Conservation (phyloP, 257 asterid genomes). For the Prunella vulgaris region DNA sequence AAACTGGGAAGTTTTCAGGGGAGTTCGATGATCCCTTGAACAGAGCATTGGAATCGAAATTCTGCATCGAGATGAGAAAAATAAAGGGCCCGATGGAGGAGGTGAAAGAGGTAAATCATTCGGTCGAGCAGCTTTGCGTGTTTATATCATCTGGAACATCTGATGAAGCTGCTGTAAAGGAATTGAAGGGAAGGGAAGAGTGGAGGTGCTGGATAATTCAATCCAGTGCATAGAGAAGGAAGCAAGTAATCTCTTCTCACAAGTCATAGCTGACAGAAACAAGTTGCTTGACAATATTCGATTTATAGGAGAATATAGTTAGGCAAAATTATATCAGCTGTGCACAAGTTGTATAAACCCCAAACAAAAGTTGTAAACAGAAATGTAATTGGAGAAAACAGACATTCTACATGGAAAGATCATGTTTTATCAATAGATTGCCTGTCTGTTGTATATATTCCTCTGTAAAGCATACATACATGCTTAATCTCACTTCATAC, state of each 20-base stretch:
- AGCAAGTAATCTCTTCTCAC: slow-evolving; percentile 35
- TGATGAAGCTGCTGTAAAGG: slow-evolving; percentile 26
- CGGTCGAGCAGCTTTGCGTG: slow-evolving; percentile 19
- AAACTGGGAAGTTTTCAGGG: slow-evolving; percentile 28
- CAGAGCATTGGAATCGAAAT: slow-evolving; percentile 28
- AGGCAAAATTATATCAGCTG: background rate
- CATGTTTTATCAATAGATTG: background rate
- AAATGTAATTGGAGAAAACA: background rate
- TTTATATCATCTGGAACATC: background rate
- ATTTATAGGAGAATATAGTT: background rate
- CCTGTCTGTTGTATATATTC: background rate
- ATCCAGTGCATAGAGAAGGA: slow-evolving; percentile 37
- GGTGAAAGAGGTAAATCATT: slow-evolving; percentile 40
- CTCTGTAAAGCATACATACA: background rate
- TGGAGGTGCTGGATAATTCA: slow-evolving; percentile 32
- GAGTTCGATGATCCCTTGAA: slow-evolving; percentile 25
- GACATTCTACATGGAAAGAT: background rate
- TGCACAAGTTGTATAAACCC: background rate
- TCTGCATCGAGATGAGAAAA: slow-evolving; percentile 24
- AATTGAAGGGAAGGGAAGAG: slow-evolving; percentile 24
- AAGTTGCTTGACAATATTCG: slow-evolving; percentile 39
- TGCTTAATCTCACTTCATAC: background rate
- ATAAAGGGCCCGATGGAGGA: slow-evolving; percentile 29
- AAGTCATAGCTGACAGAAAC: slow-evolving; percentile 44
- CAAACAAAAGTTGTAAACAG: background rate